These are phyloP conservation scores for Fusarium sp. DNA, from an alignment of 2,329 filamentous ascomycete genomes.

Conservation along the genomic window DNA sequence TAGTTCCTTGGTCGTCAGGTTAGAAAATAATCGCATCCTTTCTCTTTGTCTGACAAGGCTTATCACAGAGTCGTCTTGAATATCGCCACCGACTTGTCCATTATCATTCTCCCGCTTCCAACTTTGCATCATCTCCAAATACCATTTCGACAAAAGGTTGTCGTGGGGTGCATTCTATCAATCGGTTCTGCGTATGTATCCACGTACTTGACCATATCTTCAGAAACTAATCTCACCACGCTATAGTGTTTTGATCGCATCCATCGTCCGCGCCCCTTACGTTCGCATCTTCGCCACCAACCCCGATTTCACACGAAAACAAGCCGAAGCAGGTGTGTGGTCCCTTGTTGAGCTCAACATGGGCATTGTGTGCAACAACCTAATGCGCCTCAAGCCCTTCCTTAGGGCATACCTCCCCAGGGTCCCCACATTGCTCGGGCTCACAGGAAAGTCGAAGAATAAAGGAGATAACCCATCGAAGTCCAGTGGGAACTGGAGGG, in stretches of 20 bases:
- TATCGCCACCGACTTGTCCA: not conserved
- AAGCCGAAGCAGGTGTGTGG: conserved; percentile 5
- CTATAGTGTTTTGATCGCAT: not conserved
- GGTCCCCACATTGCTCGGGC: not conserved
- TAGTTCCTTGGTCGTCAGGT: not conserved
- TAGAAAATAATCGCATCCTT: not conserved
- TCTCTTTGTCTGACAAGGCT: not conserved
- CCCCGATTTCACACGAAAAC: not conserved
- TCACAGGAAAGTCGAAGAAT: not conserved
- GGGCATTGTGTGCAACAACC: conserved; percentile 2
- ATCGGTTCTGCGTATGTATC: not conserved
- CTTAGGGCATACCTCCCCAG: not conserved
- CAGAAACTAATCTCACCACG: too few relatives aligned
- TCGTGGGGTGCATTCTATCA: not conserved
- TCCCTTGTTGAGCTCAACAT: conserved; percentile 1
- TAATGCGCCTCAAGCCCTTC: not conserved
- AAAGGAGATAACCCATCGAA: not conserved
- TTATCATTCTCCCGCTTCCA: not conserved
- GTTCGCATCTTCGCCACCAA: not conserved
- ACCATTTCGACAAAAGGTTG: not conserved
- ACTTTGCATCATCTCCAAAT: not conserved
- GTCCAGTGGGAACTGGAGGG: not conserved
- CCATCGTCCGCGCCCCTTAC: conserved; percentile 6
- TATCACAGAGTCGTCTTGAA: not conserved
- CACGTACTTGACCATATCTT: too few relatives aligned